Evolutionary conservation across 768 basidiomycete species (phyloP), one percentile per base, ranked within the genome.

Genomic region (Panaeolus papilionaceus): DNA sequence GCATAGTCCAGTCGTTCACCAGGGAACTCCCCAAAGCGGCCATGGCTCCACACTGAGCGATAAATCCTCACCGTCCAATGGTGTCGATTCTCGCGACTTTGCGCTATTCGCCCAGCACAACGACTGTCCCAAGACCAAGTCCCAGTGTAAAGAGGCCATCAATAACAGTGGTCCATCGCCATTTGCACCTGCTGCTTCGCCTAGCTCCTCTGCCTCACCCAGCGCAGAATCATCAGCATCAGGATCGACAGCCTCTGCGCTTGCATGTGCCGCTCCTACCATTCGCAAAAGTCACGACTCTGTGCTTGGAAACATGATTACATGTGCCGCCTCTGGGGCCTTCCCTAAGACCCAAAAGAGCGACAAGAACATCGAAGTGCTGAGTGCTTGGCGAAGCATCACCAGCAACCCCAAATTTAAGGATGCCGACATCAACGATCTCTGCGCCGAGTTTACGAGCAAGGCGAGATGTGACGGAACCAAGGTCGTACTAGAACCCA

Each of bases 381-480:
- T 93, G 49, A 86, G 87, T 67, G 93, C 93, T 12, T 95, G 92
- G 93, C 80, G 88, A 71, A 89, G 81, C 71, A 92, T 95, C 72
- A 90, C 88, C 23, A 86, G 86, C 38, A 86, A 90, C 74, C 93
- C 92, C 2, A 82, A 87, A 72, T 94, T 91, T 77, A 92, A 91
- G 89, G 91, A 92, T 72, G 82, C 87, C 44, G 94, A 95, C 73
- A 88, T 95, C 66, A 92, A 91, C 71, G 85, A 91, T 61, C 81
- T 95, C 26, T 95, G 94, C 74, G 72, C 87, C 7, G 91, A 94
- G 77, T 93, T 95, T 74, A 86, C 92, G 58, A 85, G 78, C 74
- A 95, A 95, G 80, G 94, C 94, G 61, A 84, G 88, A 54, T 95
- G 94, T 73, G 93, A 94, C 68, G 94, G 94, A 42, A 88, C 88